A percentile compares a stretch with the other conserved stretches of the same genome.
phyloP scores from a whole-genome alignment of 176 grass and related monocot species.

The Panicum miliaceum region DNA sequence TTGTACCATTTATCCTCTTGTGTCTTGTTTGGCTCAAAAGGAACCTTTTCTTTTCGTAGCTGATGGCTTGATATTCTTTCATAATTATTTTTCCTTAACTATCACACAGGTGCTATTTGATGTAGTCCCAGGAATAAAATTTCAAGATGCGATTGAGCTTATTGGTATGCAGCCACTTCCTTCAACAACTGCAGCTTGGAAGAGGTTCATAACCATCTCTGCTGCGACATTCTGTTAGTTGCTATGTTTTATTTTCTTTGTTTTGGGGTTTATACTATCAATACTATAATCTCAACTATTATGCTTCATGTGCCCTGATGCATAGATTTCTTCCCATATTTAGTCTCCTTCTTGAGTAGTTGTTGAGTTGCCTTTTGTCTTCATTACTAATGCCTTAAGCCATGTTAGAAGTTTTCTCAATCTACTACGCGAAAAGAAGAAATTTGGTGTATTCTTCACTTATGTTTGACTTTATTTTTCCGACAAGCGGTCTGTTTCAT shows the following conservation, averaged over 20 bases:
- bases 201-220: conserved; percentile 68
- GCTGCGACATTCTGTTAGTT: neutral
- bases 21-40: conserved; percentile 13
- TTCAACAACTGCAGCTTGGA: conserved; percentile 71
- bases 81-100: conserved; percentile 8
- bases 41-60: conserved; percentile 13
- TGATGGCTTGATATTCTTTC: conserved; percentile 10
- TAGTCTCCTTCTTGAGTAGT: conserved; percentile 23
- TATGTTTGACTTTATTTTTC: conserved; percentile 30
- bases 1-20: neutral
- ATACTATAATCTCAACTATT: conserved; percentile 11
- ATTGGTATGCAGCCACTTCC: conserved; percentile 80
- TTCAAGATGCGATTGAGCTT: conserved; percentile 86
- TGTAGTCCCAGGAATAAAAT: conserved; percentile 82
- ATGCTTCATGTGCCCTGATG: conserved; percentile 20
- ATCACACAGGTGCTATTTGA: conserved; percentile 83
- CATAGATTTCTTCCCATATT: conserved; percentile 30
- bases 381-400: conserved; percentile 8
- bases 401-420: conserved; percentile 25
- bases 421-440: neutral
- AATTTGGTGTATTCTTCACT: conserved; percentile 4
- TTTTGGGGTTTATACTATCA: neutral
- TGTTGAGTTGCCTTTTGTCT: neutral
- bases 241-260: neutral
- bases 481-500: conserved; percentile 27